Evolutionary conservation across 2,329 filamentous ascomycete species (phyloP), one percentile per base, ranked within the genome.

Genomic region (Blastomyces gilchristii): DNA sequence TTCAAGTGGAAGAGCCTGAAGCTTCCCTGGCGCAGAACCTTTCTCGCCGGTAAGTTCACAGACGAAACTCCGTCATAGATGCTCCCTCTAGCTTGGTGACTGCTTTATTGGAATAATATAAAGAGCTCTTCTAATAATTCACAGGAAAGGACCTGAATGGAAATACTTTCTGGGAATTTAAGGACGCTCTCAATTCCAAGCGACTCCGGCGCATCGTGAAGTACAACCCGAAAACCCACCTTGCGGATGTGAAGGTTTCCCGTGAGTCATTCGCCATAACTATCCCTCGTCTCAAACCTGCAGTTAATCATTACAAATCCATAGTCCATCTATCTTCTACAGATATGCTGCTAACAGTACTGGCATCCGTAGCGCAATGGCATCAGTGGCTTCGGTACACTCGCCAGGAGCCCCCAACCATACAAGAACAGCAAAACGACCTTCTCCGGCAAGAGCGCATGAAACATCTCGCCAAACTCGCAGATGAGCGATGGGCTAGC

Each of bases 141-240:
- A 41, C 69, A 85, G 85, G 85, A 70, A 78, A 80, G 67, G 85
- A 87, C 72, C 78, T 87, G 58, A 72, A 79, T 25, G 85, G 85
- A 65, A 87, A 87, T 73, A 87, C 84, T 11, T 87, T 82, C 72
- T 87, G 85, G 85, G 84, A 86, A 69, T 87, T 87, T 73, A 83
- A 82, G 69, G 83, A 86, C 69, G 74, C 77, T 22, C 65, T 84
- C 62, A 83, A 84, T 67, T 72, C 81, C 49, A 74, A 77, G 50
- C 80, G 84, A 53, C 77, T 78, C 65, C 80, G 85, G 47, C 78
- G 85, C 39, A 87, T 87, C 22, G 83, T 86, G 63, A 79, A 83
- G 67, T 83, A 82, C 67, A 76, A 76, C 52, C 76, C 76, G 8
- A 75, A 76, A 65, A 80, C 79, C 9, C 82, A 86, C 69, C 81